Conservation (phyloP, 805 yeast genomes). For the Brettanomyces anomalus region DNA sequence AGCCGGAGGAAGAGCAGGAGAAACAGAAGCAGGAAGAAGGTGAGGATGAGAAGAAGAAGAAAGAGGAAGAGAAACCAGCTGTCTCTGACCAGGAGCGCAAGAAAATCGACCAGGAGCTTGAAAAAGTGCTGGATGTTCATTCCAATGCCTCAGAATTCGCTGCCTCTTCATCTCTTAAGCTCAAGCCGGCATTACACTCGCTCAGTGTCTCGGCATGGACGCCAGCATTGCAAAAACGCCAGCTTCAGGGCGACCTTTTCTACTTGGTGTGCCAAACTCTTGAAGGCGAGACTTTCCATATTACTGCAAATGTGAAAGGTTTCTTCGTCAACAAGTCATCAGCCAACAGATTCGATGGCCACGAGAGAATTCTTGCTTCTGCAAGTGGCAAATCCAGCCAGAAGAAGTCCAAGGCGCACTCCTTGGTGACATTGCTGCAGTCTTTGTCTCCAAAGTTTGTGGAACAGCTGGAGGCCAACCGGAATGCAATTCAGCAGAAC, state of each 20-base stretch:
- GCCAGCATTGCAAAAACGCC: conserved; percentile 64
- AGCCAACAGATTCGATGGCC: conserved; percentile 60
- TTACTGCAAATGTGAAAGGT: conserved; percentile 74
- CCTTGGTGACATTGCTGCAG: conserved; percentile 53
- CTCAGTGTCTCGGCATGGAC: conserved; percentile 69
- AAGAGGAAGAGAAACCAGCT: conserved; percentile 1
- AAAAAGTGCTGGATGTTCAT: conserved; percentile 10
- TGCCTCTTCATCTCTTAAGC: conserved; percentile 22
- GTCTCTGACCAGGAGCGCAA: conserved; percentile 7
- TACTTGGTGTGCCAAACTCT: conserved; percentile 69
- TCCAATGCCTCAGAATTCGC: conserved; percentile 16
- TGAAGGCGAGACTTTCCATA: conserved; percentile 71
- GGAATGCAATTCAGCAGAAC: conserved; percentile 30
- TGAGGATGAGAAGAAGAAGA: conserved; percentile 2
- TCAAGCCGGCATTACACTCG: conserved; percentile 45
- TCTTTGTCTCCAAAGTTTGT: conserved; percentile 57
- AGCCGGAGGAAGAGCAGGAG: conserved; percentile 6
- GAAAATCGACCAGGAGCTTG: conserved; percentile 26
- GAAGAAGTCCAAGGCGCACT: conserved; percentile 30
- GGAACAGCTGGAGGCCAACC: conserved; percentile 44
- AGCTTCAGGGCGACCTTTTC: conserved; percentile 65
- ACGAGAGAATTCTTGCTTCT: conserved; percentile 22
- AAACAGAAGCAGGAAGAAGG: conserved; percentile 9
- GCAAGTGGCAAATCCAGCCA: conserved; percentile 12
- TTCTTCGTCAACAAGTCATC: conserved; percentile 71